A percentile compares a stretch with the other conserved stretches of the same genome.
These are phyloP conservation scores for Xylariaceae sp. DNA, from an alignment of 2,329 filamentous ascomycete species.

Conservation along the genomic window DNA sequence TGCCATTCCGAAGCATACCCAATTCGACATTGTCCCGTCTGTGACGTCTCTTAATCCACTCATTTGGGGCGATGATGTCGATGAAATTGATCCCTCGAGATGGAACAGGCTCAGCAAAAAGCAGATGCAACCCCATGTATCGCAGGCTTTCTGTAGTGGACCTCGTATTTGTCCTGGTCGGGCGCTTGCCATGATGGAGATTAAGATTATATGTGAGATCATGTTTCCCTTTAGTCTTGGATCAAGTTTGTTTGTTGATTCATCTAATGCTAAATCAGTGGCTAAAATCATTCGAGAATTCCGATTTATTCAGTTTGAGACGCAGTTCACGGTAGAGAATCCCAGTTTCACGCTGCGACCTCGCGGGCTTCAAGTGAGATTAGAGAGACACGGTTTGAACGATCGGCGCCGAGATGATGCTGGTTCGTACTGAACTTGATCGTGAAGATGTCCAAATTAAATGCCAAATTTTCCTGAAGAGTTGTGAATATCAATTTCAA, in stretches of 20 bases:
- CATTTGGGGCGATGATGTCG: slow-evolving; percentile 25
- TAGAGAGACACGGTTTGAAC: not conserved
- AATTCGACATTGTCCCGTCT: slow-evolving; percentile 22
- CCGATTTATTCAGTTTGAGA: not conserved
- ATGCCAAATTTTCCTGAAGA: too few relatives aligned
- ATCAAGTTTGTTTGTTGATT: not conserved
- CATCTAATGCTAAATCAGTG: not conserved
- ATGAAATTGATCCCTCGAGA: slow-evolving; percentile 22
- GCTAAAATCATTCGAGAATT: slow-evolving; percentile 1
- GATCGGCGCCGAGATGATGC: not conserved
- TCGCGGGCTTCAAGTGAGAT: slow-evolving; percentile 1
- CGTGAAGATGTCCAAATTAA: not conserved
- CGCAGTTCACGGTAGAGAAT: slow-evolving; percentile 1
- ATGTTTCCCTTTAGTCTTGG: not conserved
- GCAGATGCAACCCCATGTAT: slow-evolving; percentile 30
- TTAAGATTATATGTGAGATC: slow-evolving; percentile 22
- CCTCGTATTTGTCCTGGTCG: slow-evolving; percentile 29
- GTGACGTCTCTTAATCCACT: slow-evolving; percentile 16
- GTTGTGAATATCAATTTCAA: too few relatives aligned
- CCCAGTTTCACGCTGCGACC: not conserved
- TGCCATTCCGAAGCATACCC: slow-evolving; percentile 25
- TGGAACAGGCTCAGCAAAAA: slow-evolving; percentile 21
- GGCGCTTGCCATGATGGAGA: slow-evolving; percentile 22
- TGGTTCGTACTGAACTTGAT: not conserved
- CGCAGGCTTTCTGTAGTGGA: slow-evolving; percentile 27